Evolutionary conservation across 2,329 filamentous ascomycete species (phyloP), one percentile per base, ranked within the genome.

Genomic region (Claviceps maximensis): DNA sequence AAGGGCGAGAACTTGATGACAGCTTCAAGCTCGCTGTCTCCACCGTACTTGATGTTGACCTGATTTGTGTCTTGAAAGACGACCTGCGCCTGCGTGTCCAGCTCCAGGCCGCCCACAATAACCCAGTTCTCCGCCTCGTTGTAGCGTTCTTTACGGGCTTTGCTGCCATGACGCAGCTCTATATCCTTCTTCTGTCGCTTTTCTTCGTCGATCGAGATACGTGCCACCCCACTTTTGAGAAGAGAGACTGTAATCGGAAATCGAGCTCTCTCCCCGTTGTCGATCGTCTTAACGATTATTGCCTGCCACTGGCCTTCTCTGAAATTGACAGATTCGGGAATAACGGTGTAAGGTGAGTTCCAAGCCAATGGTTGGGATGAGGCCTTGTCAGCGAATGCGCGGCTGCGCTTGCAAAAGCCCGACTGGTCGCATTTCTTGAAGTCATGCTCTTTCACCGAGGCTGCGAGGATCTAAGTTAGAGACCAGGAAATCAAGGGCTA

Each of bases 341-440:
- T 75, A 58, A 98, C 76, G 58, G 77, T 75, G 71, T 97, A 98
- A 0, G 91, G 91, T 8, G 89, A 83, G 59, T 75, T 74, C 86
- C 89, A 96, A 29, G 76, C 74, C 9, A 80, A 76, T 55, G 80
- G 82, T 53, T 80, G 71, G 44, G 80, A 72, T 47, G 79, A 71
- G 57, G 83, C 89, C 58, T 79, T 74, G 69, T 97, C 90, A 65
- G 93, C 93, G 66, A 87, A 90, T 41, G 81, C 86, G 67, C 93
- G 83, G 71, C 97, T 97, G 59, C 93, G 87, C 67, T 89, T 93
- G 73, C 93, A 98, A 74, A 98, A 98, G 62, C 93, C 93, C 4
- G 91, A 93, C 67, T 98, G 91, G 60, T 86, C 74, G 73, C 93
- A 98, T 62, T 86, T 95, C 67, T 97, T 98, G 78, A 97, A 98